Evolutionary conservation across 2,329 filamentous ascomycete genomes (phyloP).

Genomic region (Sporothrix pseudoabietina): DNA sequence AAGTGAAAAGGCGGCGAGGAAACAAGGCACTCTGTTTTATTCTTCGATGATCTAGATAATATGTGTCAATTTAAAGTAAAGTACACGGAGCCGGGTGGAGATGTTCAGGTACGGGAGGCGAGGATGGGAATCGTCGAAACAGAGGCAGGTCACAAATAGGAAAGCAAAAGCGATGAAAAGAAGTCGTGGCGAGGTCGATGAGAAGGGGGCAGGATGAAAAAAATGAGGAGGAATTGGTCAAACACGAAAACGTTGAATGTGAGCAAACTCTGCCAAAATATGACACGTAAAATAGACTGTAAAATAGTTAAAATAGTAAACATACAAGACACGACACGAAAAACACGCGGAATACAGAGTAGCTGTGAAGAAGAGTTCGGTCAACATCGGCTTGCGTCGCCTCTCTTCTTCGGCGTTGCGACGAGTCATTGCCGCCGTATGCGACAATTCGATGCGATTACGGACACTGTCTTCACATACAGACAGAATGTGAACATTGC

Average conservation of each 20-base stretch:
- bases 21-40: background rate
- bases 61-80: background rate
- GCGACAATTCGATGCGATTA: background rate
- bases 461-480: background rate
- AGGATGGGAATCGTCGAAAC: constrained; percentile 2
- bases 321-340: background rate
- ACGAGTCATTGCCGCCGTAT: background rate
- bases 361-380: background rate
- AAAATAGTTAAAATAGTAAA: no score
- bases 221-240: background rate
- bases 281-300: background rate
- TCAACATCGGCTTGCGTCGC: background rate
- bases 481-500: no score
- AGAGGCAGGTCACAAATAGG: background rate
- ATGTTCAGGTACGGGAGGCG: background rate
- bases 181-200: background rate
- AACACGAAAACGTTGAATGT: background rate
- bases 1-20: background rate
- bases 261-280: background rate
- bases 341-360: background rate
- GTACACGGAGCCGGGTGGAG: background rate
- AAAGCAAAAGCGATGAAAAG: background rate
- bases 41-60: background rate
- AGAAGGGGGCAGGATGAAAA: background rate
- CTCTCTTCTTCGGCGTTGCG: background rate